These are phyloP conservation scores for Stropharia rugosoannulata DNA, from an alignment of 768 basidiomycete genomes.

Conservation along the genomic window DNA sequence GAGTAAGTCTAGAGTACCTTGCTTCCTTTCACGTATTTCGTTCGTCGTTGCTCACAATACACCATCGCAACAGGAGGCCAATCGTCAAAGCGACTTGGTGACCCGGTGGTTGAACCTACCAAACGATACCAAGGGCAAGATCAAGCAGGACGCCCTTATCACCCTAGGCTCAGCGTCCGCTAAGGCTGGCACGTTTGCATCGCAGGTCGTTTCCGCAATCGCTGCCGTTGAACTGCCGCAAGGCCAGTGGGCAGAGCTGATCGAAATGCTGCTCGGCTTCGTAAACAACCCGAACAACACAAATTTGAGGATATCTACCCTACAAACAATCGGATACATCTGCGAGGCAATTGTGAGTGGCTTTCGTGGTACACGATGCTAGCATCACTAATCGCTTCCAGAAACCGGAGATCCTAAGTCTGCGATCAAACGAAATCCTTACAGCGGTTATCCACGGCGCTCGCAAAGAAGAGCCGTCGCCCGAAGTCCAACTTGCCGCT, in stretches of 20 bases:
- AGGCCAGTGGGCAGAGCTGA: constrained; percentile 87
- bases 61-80: constrained; percentile 54
- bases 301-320: constrained; percentile 79
- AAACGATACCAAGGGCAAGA: constrained; percentile 64
- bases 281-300: constrained; percentile 74
- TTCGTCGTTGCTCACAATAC: constrained; percentile 18
- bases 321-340: constrained; percentile 96
- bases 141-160: constrained; percentile 85
- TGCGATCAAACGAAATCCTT: constrained; percentile 94
- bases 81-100: constrained; percentile 74
- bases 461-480: constrained; percentile 89
- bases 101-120: constrained; percentile 82
- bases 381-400: constrained; percentile 30
- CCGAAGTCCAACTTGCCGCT: constrained; percentile 91
- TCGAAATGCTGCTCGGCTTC: constrained; percentile 85
- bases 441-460: constrained; percentile 99
- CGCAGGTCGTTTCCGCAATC: constrained; percentile 93
- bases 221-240: constrained; percentile 90
- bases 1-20: constrained; percentile 56
- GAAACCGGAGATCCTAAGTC: constrained; percentile 90
- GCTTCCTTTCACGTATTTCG: constrained; percentile 15
- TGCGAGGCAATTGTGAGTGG: constrained; percentile 91
- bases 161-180: constrained; percentile 72
- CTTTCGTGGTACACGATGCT: neutral
- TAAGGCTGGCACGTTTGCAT: constrained; percentile 84